Evolutionary conservation across 2,329 filamentous ascomycete species (phyloP).

Genomic region (Albifimbria verrucaria): DNA sequence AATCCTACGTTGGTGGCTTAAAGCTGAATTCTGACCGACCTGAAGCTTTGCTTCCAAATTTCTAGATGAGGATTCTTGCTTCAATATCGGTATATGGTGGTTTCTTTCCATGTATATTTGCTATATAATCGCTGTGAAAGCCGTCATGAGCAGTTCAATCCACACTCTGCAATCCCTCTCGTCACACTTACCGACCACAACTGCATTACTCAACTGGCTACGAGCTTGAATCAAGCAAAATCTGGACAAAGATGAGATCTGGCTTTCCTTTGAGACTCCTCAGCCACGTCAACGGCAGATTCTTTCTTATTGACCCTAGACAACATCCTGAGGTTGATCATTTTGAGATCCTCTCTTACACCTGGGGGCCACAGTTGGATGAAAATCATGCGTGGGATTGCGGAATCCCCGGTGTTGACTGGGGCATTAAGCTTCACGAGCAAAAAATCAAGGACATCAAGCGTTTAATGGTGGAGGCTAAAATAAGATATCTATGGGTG

Average conservation of each 20-base stretch:
- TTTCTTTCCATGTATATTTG: too few relatives aligned
- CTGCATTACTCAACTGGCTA: too few relatives aligned
- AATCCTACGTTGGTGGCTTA: too few relatives aligned
- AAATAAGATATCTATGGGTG: background rate
- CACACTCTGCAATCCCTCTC: too few relatives aligned
- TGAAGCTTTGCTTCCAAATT: too few relatives aligned
- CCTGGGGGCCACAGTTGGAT: background rate
- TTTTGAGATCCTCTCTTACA: background rate
- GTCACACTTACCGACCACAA: too few relatives aligned
- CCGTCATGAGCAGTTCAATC: too few relatives aligned
- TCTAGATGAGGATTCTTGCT: too few relatives aligned
- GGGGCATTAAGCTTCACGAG: background rate
- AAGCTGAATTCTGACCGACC: too few relatives aligned
- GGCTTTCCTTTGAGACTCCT: background rate
- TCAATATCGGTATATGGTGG: too few relatives aligned
- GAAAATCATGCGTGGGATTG: background rate
- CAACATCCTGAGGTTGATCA: background rate
- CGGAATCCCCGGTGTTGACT: background rate
- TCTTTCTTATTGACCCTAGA: background rate
- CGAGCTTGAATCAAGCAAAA: too few relatives aligned
- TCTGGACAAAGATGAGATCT: background rate
- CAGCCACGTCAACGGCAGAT: background rate
- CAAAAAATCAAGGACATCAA: background rate
- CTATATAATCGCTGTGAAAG: too few relatives aligned
- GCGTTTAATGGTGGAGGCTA: background rate